phyloP scores from a whole-genome alignment of 345 rosid genomes.

The Geranium brycei region DNA sequence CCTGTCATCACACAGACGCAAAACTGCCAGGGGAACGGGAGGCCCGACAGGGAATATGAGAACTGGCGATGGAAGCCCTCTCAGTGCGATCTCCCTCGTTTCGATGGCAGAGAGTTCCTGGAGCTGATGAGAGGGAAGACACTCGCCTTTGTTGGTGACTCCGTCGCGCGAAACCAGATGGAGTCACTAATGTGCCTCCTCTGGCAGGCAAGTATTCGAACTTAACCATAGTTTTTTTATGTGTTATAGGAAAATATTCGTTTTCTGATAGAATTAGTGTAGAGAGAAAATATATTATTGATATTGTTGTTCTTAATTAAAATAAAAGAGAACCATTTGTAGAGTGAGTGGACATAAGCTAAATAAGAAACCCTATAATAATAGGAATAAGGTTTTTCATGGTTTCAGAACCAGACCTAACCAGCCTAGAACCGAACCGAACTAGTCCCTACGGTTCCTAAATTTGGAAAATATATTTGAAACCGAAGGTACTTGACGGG shows the following conservation, averaged over 20 bases:
- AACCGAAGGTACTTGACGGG: too few species aligned
- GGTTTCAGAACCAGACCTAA: too few species aligned
- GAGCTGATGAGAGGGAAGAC: slow-evolving; percentile 93
- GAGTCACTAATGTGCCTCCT: slow-evolving; percentile 95
- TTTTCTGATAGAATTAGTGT: background rate
- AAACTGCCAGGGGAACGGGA: slow-evolving; percentile 98
- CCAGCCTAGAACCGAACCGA: too few species aligned
- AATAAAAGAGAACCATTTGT: too few species aligned
- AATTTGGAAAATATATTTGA: too few species aligned
- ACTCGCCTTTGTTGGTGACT: slow-evolving; percentile 82
- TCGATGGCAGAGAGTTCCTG: slow-evolving; percentile 75
- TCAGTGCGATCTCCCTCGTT: slow-evolving; percentile 80
- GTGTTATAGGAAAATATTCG: background rate
- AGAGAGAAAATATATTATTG: too few species aligned
- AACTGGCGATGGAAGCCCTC: slow-evolving; percentile 93
- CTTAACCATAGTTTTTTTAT: background rate
- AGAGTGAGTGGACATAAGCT: too few species aligned
- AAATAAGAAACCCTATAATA: too few species aligned
- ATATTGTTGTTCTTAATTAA: too few species aligned
- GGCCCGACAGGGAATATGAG: slow-evolving; percentile 86
- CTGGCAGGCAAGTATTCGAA: slow-evolving; percentile 71
- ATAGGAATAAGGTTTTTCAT: too few species aligned
- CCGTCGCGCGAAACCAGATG: slow-evolving; percentile 98
- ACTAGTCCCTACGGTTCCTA: too few species aligned
- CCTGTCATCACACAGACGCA: slow-evolving; percentile 91